Conservation (phyloP, 306 rosid species). For the Pterocarpus macrocarpus region DNA sequence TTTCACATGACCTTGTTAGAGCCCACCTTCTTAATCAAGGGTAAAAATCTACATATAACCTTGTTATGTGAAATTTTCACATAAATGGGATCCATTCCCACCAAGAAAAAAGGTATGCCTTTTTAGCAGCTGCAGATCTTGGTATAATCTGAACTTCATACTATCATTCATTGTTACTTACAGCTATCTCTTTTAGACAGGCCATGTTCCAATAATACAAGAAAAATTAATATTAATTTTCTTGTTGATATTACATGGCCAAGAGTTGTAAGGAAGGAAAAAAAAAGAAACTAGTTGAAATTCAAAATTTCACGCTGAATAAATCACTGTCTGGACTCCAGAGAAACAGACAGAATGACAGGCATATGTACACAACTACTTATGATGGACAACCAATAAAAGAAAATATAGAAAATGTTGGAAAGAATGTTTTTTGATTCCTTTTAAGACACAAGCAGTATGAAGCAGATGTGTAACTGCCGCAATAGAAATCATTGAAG, state of each 20-base stretch:
- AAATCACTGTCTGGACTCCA: slow-evolving; percentile 1
- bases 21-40: too few species aligned
- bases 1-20: too few species aligned
- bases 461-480: neutral
- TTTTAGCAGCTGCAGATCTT: too few species aligned
- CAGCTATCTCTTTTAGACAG: neutral
- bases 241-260: neutral
- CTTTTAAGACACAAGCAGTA: slow-evolving; percentile 6
- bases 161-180: too few species aligned
- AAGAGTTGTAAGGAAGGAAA: neutral
- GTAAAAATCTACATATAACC: too few species aligned
- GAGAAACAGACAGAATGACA: neutral
- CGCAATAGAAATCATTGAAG: slow-evolving; percentile 20
- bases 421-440: slow-evolving; percentile 2
- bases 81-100: too few species aligned
- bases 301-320: neutral
- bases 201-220: neutral
- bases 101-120: too few species aligned
- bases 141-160: too few species aligned
- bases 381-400: slow-evolving; percentile 2
- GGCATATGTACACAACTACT: neutral
- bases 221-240: neutral
- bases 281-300: neutral
- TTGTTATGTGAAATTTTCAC: too few species aligned
- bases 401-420: neutral